These are phyloP conservation scores for Apophysomyces sp. DNA, from an alignment of 371 early-diverging fungal genomes.

Conservation along the genomic window DNA sequence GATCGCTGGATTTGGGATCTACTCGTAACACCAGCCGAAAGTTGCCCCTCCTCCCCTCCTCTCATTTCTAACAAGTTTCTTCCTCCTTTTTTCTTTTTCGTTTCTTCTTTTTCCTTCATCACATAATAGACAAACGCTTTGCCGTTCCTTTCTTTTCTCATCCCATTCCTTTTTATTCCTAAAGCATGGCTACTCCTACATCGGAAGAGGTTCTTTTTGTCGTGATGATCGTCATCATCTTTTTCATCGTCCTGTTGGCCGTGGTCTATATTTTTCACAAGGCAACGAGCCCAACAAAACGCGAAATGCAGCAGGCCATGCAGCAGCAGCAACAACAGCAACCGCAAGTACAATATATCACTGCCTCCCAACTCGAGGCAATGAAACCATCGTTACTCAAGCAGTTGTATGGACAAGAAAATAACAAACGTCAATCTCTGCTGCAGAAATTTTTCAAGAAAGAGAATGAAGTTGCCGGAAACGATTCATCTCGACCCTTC, in stretches of 20 bases:
- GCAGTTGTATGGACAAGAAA: conserved; percentile 10
- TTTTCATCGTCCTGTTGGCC: conserved; percentile 18
- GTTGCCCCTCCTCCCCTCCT: neutral
- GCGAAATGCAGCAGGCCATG: conserved; percentile 2
- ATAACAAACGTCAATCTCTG: conserved; percentile 15
- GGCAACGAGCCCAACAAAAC: conserved; percentile 17
- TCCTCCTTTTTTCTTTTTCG: conserved; percentile 1
- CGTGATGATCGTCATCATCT: conserved; percentile 18
- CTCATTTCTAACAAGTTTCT: neutral
- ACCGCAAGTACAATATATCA: conserved; percentile 14
- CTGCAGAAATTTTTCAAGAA: conserved; percentile 9
- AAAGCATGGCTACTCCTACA: conserved; percentile 16
- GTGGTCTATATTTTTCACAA: conserved; percentile 14
- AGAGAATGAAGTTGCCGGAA: neutral
- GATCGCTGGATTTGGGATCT: neutral
- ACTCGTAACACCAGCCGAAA: neutral
- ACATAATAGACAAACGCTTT: neutral
- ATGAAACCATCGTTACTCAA: conserved; percentile 15
- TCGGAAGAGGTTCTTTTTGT: conserved; percentile 25
- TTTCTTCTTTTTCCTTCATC: conserved; percentile 1
- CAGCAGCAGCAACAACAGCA: conserved; percentile 20
- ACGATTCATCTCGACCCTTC: neutral
- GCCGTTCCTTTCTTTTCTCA: conserved; percentile 5
- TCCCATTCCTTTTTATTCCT: conserved; percentile 8
- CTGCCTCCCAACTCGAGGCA: conserved; percentile 24